A percentile compares a stretch with the other conserved stretches of the same genome.
These are phyloP conservation scores for Tolypocladium amazonense DNA, from an alignment of 2,329 filamentous ascomycete genomes.

Conservation along the genomic window DNA sequence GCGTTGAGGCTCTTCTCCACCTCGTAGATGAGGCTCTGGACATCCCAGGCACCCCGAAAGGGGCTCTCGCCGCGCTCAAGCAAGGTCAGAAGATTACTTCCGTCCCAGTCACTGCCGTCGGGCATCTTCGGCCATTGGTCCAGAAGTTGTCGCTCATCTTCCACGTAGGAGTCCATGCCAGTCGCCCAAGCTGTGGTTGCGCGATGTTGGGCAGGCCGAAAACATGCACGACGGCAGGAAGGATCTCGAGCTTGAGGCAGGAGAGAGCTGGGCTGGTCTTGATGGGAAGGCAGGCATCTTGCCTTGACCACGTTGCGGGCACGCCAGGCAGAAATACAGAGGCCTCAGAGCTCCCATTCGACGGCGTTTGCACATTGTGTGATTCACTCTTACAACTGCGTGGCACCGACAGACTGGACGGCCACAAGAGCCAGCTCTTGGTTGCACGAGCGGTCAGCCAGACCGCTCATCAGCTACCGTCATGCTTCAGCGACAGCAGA, in stretches of 20 bases:
- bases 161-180: neutral
- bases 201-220: neutral
- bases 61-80: conserved; percentile 10
- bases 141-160: neutral
- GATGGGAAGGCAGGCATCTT: neutral
- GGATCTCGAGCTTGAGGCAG: neutral
- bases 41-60: conserved; percentile 11
- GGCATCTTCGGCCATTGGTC: conserved; percentile 4
- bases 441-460: neutral
- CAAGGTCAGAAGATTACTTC: conserved; percentile 2
- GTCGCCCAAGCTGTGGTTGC: neutral
- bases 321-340: neutral
- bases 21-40: conserved; percentile 15
- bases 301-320: neutral
- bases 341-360: neutral
- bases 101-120: conserved; percentile 6
- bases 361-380: neutral
- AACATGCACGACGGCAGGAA: neutral
- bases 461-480: neutral
- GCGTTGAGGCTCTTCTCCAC: conserved; percentile 11
- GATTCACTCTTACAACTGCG: neutral
- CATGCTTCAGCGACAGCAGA: neutral
- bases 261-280: neutral
- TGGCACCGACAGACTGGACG: neutral
- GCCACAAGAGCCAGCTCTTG: neutral